Base-by-base conservation (phyloP, 257 asterid genomes). In the Nicotiana undulata region DNA sequence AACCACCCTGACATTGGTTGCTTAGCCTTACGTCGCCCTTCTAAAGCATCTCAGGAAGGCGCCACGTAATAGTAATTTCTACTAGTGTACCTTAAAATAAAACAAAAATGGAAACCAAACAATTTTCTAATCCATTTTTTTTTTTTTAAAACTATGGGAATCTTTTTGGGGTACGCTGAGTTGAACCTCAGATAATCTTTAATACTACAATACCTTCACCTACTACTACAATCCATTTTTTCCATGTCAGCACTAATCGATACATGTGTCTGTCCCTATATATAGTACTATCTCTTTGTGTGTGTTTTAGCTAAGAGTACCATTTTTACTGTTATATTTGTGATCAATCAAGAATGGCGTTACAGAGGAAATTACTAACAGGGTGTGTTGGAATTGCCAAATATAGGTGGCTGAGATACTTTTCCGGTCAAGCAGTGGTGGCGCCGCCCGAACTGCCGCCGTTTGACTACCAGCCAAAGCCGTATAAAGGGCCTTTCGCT, bases 401-500 rank as follows among this genome's bases (percentile, higher is more conserved):
- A 22, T 31, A 3, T 29, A 46, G 52, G 63, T 56, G 20, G 6
- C 8, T 74, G 61, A 49, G 63, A 16, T 32, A 15, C 28, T 26
- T 49, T 74, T 49, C 79, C 61, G 79, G 61, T 49, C 24, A 74
- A 46, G 17, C 10, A 2, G 11, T 26, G 63, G 77, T 86, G 85
- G 83, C 89, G 12, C 88, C 86, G 86, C 97, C 94, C 78, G 85
- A 88, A 79, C 78, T 95, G 63, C 99, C 98, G 76, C 81, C 90
- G 52, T 95, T 92, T 51, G 93, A 91, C 52, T 91, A 93, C 86
- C 81, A 84, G 51, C 99, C 97, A 24, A 90, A 86, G 82, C 91
- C 96, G 26, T 95, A 95, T 72, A 86, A 75, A 37, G 99, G 99
- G 20, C 98, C 98, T 9, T 81, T 80, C 3, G 97, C 93, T 31